Evolutionary conservation across 768 basidiomycete species (phyloP).

Genomic region (Terana coerulea): DNA sequence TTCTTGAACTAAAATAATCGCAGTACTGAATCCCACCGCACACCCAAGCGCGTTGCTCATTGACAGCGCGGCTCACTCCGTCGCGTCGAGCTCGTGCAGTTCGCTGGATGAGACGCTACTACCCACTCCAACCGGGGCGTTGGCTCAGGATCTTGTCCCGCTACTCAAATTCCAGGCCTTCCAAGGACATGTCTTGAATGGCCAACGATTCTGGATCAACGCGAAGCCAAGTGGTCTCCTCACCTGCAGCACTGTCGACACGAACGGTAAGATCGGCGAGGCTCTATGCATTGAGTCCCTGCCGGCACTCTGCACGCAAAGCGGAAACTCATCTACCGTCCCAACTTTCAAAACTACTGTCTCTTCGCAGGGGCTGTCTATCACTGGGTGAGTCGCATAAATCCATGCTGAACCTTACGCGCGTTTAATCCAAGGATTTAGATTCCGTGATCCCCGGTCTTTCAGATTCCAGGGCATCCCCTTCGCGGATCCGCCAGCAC

Average conservation of each 20-base stretch:
- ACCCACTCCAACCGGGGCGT: constrained; percentile 17
- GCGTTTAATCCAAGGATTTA: constrained; percentile 11
- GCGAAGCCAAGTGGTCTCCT: constrained; percentile 9
- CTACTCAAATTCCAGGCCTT: constrained; percentile 23
- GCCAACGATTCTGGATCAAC: constrained; percentile 21
- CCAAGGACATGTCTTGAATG: constrained; percentile 11
- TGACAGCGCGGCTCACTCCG: constrained; percentile 6
- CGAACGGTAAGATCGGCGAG: constrained; percentile 17
- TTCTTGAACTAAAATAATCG: no score
- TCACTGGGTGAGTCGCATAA: constrained; percentile 20
- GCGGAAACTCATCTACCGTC: constrained; percentile 13
- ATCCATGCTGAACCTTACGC: background rate
- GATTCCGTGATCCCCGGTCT: constrained; percentile 42
- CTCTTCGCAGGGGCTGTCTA: constrained; percentile 16
- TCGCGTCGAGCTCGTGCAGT: constrained; percentile 16
- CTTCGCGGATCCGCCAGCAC: constrained; percentile 39
- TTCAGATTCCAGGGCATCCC: constrained; percentile 53
- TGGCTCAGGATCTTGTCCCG: constrained; percentile 17
- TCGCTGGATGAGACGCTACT: constrained; percentile 23
- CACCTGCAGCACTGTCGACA: constrained; percentile 20
- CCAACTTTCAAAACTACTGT: constrained; percentile 18
- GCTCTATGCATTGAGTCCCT: constrained; percentile 16
- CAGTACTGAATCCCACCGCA: constrained; percentile 18
- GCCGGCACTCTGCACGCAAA: constrained; percentile 24
- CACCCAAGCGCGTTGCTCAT: constrained; percentile 21